These are phyloP conservation scores for Wickerhamomyces chaumierensis DNA, from an alignment of 805 yeast species.

Conservation along the genomic window DNA sequence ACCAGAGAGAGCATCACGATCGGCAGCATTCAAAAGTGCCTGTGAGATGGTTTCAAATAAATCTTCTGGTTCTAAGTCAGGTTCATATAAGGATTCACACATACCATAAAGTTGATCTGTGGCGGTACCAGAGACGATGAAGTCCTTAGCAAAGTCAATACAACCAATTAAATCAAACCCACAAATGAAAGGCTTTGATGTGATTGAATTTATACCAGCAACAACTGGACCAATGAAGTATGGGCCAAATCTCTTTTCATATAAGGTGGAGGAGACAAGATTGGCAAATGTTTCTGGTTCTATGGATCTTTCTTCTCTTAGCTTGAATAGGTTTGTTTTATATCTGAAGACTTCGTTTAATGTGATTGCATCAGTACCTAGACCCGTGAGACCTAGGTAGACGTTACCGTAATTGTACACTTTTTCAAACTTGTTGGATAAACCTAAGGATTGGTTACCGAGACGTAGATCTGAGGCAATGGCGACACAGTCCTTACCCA, in stretches of 20 bases:
- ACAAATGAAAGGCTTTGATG: constrained; percentile 81
- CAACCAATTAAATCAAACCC: constrained; percentile 96
- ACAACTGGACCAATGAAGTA: constrained; percentile 95
- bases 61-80: constrained; percentile 87
- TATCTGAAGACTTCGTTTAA: constrained; percentile 59
- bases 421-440: constrained; percentile 88
- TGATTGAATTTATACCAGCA: constrained; percentile 82
- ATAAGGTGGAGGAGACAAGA: constrained; percentile 79
- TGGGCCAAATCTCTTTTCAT: constrained; percentile 90
- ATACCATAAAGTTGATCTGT: constrained; percentile 95
- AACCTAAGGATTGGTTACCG: constrained; percentile 88
- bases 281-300: constrained; percentile 94
- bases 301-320: constrained; percentile 82
- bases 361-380: constrained; percentile 89
- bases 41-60: constrained; percentile 92
- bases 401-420: constrained; percentile 78
- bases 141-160: constrained; percentile 89
- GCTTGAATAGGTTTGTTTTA: constrained; percentile 79
- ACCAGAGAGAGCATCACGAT: constrained; percentile 94
- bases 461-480: constrained; percentile 91
- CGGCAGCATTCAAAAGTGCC: constrained; percentile 87
- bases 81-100: constrained; percentile 96
- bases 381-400: constrained; percentile 85
- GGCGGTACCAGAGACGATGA: constrained; percentile 93
- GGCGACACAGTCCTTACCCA: constrained; percentile 96